phyloP scores from a whole-genome alignment of 1,284 basidiomycete genomes.

The Trametes hirsuta region DNA sequence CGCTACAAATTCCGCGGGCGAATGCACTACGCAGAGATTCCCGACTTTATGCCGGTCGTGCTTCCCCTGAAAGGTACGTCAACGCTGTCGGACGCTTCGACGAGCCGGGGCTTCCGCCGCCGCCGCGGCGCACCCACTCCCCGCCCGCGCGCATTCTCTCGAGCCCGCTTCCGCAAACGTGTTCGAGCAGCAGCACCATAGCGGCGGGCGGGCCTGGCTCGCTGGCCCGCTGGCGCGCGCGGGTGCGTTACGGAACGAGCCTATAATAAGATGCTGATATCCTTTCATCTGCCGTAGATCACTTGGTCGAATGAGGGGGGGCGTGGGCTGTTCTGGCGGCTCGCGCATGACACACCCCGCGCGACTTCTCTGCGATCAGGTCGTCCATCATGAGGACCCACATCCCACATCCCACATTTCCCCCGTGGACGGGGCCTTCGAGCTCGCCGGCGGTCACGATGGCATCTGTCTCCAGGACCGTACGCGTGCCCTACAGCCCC shows the following conservation, averaged over 20 bases:
- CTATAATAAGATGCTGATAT: constrained; percentile 24
- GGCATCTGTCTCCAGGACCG: constrained; percentile 6
- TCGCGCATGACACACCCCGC: constrained; percentile 16
- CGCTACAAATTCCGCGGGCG: constrained; percentile 79
- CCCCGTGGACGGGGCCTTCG: background rate
- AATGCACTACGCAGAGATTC: constrained; percentile 76
- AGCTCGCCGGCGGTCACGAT: constrained; percentile 13
- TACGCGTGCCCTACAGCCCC: background rate
- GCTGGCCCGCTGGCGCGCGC: background rate
- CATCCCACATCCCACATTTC: background rate
- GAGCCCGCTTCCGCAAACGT: background rate
- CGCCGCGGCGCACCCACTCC: constrained; percentile 10
- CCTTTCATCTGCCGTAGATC: constrained; percentile 25
- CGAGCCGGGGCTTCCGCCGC: constrained; percentile 1
- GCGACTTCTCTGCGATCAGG: constrained; percentile 23
- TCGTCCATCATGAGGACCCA: constrained; percentile 24
- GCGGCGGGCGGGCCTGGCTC: background rate
- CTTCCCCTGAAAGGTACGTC: constrained; percentile 76
- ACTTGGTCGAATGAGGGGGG: constrained; percentile 23
- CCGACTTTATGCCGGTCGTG: constrained; percentile 71
- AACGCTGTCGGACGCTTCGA: background rate
- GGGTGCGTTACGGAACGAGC: constrained; percentile 12
- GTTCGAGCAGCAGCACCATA: background rate
- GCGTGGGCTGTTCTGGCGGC: constrained; percentile 16
- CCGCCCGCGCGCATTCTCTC: constrained; percentile 10